These are phyloP conservation scores for Excoecaria agallocha DNA, from an alignment of 345 rosid species.

Conservation along the genomic window DNA sequence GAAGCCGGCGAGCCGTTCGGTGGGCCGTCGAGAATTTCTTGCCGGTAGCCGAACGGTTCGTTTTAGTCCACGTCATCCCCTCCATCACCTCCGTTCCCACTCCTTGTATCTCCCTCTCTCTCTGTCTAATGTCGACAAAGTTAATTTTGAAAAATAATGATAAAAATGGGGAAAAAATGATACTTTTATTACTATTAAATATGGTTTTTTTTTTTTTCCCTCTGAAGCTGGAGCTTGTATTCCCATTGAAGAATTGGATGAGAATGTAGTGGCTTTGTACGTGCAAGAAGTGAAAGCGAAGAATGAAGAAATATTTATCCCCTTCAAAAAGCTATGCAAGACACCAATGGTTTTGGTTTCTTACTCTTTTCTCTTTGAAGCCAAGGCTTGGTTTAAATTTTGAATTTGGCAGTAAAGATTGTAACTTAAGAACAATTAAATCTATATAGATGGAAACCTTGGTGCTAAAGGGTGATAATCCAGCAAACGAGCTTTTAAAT, in stretches of 20 bases:
- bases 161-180: not conserved
- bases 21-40: constrained; percentile 67
- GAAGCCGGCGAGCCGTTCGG: constrained; percentile 73
- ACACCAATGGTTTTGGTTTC: constrained; percentile 28
- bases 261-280: constrained; percentile 60
- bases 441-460: constrained; percentile 59
- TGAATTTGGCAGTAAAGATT: not conserved
- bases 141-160: not conserved
- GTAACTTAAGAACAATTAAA: not conserved
- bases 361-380: not conserved
- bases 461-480: constrained; percentile 66
- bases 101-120: constrained; percentile 44
- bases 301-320: constrained; percentile 39
- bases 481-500: constrained; percentile 58
- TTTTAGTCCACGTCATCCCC: constrained; percentile 77
- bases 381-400: not conserved
- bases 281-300: constrained; percentile 52
- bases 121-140: not conserved
- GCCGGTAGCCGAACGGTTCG: constrained; percentile 47
- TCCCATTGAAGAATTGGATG: constrained; percentile 62
- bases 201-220: not conserved
- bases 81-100: constrained; percentile 56
- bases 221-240: constrained; percentile 58
- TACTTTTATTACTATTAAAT: too few relatives aligned
- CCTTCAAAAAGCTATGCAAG: constrained; percentile 55